Base-by-base conservation (phyloP, 257 asterid genomes). In the Galeopsis tetrahit region DNA sequence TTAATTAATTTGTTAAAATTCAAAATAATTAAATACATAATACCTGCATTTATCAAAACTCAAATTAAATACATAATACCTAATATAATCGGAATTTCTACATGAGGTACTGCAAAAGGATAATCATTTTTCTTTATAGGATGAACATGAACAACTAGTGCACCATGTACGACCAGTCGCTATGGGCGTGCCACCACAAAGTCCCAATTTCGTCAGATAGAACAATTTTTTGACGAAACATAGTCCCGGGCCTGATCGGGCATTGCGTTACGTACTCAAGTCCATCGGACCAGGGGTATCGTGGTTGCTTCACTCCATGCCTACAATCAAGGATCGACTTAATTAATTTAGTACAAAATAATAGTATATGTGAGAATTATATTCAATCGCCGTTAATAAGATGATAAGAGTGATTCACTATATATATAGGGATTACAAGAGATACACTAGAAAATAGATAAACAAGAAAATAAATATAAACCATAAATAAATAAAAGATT, bases 181-280 rank as follows among this genome's bases (percentile, higher is more conserved):
- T 82, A 5, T 87, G 92, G 2, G 89, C 92, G 55, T 86, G 92
- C 92, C 92, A 86, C 87, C 86, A 86, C 1, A 86, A 3, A 1
- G 89, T 84, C 34, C 92, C 92, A 13, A 74, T 68, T 75, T 86
- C 89, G 1, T 80, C 77, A 1, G 87, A 78, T 2, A 79, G 52
- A 4, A 78, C 39, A 0, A 86, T 52, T 38, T 31, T 75, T 49
- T 86, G 89, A n/a, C 42, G 66, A 52, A 86, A 86, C 4, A 7
- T 78, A 1, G 66, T 28, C 3, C 87, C 89, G 0, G 87, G 89
- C 7, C 9, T 68, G 3, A 87, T 77, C 0, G 92, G 89, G 42
- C 92, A 84, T 3, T 79, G 88, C 0, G 92, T 84, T 2, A 87
- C 55, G 8, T 11, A 82, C 11, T 69, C 84, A 0, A 89, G 86